These are phyloP conservation scores for Iris macrosiphon DNA, from an alignment of 106 monocot species.

Conservation along the genomic window DNA sequence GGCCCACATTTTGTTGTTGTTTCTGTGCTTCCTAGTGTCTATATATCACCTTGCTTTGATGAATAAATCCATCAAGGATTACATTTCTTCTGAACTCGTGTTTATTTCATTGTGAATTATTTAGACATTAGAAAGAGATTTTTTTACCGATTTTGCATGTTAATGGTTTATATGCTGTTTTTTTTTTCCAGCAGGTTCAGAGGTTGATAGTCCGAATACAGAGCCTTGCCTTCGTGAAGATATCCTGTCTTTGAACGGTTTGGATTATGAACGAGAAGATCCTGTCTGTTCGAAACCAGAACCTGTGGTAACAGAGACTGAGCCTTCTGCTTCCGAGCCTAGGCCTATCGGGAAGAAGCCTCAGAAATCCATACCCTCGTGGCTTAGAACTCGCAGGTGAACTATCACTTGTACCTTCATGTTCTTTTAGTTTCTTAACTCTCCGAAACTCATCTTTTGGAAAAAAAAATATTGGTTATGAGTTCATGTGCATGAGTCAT, in stretches of 20 bases:
- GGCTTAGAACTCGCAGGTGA: neutral
- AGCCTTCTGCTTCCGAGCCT: constrained; percentile 1
- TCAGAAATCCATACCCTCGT: constrained; percentile 4
- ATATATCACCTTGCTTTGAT: too few relatives aligned
- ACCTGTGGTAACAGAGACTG: neutral
- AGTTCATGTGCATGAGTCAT: too few relatives aligned
- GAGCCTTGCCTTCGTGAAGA: neutral
- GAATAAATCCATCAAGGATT: too few relatives aligned
- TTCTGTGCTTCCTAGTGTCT: too few relatives aligned
- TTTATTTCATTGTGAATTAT: too few relatives aligned
- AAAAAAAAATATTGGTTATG: too few relatives aligned
- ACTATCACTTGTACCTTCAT: neutral
- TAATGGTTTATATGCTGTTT: too few relatives aligned
- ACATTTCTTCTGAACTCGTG: too few relatives aligned
- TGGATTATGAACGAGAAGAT: neutral
- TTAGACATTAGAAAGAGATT: too few relatives aligned
- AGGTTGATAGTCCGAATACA: neutral
- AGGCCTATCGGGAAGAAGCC: constrained; percentile 3
- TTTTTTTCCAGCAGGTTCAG: neutral
- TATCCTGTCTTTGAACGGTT: neutral
- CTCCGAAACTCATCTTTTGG: neutral
- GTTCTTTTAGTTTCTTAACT: neutral
- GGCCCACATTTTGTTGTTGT: too few relatives aligned
- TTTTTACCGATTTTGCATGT: too few relatives aligned
- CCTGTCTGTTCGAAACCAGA: neutral